phyloP scores from a whole-genome alignment of 2,329 filamentous ascomycete species.

The Spiromastix sp. region DNA sequence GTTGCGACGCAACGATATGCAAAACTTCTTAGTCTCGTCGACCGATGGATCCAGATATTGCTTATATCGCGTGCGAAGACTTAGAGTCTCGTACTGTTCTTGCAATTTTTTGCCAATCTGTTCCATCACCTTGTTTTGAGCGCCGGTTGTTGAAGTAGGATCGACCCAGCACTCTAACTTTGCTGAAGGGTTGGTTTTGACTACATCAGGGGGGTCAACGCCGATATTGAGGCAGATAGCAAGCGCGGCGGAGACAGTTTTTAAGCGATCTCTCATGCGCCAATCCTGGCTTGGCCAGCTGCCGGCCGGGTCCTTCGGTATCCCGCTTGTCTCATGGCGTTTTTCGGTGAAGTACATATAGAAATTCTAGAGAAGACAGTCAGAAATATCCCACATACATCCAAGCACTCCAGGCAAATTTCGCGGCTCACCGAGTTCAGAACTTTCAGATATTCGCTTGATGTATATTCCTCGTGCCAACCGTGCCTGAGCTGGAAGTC shows the following conservation, averaged over 20 bases:
- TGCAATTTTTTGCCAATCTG: slow-evolving; percentile 95
- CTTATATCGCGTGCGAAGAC: slow-evolving; percentile 93
- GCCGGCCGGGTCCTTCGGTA: slow-evolving; percentile 53
- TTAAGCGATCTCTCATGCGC: slow-evolving; percentile 92
- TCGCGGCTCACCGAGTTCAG: slow-evolving; percentile 60
- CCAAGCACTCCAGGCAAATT: background rate
- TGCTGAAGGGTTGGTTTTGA: slow-evolving; percentile 87
- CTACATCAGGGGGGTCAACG: slow-evolving; percentile 91
- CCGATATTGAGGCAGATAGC: slow-evolving; percentile 95
- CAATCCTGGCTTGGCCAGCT: slow-evolving; percentile 68
- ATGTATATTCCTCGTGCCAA: slow-evolving; percentile 86
- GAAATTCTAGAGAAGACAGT: slow-evolving; percentile 59
- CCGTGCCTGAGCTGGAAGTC: slow-evolving; percentile 63
- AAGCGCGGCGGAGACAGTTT: slow-evolving; percentile 90
- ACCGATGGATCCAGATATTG: slow-evolving; percentile 93
- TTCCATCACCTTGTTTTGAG: slow-evolving; percentile 71
- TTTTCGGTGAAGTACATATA: slow-evolving; percentile 99
- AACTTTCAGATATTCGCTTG: slow-evolving; percentile 76
- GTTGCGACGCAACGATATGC: slow-evolving; percentile 76
- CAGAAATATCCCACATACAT: slow-evolving; percentile 7
- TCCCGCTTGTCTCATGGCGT: slow-evolving; percentile 86
- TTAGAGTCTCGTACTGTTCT: slow-evolving; percentile 89
- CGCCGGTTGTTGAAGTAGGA: slow-evolving; percentile 66
- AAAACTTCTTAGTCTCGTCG: slow-evolving; percentile 95
- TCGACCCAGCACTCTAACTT: slow-evolving; percentile 97